Evolutionary conservation across 176 grass and related monocot genomes (phyloP).

Genomic region (Oryza meyeriana): DNA sequence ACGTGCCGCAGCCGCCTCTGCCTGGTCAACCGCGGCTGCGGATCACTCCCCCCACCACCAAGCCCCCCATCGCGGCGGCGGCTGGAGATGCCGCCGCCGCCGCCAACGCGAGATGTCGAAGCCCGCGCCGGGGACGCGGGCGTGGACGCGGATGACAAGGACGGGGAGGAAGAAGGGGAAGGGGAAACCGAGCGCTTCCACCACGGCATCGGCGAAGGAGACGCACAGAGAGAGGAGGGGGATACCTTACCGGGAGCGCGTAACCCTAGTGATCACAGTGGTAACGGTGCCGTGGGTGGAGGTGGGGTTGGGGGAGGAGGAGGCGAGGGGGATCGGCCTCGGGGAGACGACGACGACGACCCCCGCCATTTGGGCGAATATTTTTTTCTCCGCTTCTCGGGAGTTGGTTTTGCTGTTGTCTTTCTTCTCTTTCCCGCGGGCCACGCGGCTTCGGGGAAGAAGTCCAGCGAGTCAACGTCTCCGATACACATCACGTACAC

Average conservation of each 20-base stretch:
- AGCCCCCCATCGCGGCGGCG: slow-evolving; percentile 11
- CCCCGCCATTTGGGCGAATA: slow-evolving; percentile 39
- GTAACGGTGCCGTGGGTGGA: slow-evolving; percentile 21
- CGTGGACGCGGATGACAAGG: slow-evolving; percentile 22
- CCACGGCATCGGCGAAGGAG: slow-evolving; percentile 42
- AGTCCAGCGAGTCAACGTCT: slow-evolving; percentile 49
- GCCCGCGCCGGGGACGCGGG: slow-evolving; percentile 43
- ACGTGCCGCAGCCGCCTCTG: slow-evolving; percentile 50
- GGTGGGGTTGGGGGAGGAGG: background rate
- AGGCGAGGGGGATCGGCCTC: slow-evolving; percentile 2
- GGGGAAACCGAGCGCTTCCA: slow-evolving; percentile 43
- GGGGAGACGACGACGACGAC: slow-evolving; percentile 55
- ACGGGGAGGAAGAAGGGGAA: slow-evolving; percentile 4
- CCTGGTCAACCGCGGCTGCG: slow-evolving; percentile 57
- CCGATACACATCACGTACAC: slow-evolving; percentile 15
- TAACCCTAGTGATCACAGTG: slow-evolving; percentile 43
- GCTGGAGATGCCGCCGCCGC: background rate
- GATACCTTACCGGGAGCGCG: slow-evolving; percentile 12
- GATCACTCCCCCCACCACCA: slow-evolving; percentile 2
- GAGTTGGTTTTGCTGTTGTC: slow-evolving; percentile 13
- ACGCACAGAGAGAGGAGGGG: background rate
- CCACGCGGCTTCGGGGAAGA: slow-evolving; percentile 47
- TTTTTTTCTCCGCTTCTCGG: slow-evolving; percentile 20
- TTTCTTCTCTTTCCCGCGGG: background rate
- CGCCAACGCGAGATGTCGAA: slow-evolving; percentile 32